Base-by-base conservation (phyloP, 148 eudicot species). In the Cornus kousa region DNA sequence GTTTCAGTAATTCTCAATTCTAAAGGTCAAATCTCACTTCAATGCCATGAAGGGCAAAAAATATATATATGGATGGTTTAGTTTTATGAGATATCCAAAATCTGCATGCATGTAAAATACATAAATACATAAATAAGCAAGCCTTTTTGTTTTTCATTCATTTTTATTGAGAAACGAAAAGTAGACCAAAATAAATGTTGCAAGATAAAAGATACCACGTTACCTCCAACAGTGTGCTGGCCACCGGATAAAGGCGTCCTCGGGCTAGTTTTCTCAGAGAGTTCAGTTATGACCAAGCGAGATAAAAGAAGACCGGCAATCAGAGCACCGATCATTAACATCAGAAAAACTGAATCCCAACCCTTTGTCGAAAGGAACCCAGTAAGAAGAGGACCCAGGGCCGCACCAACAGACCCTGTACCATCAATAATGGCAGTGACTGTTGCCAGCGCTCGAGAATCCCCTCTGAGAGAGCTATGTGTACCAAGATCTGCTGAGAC, bases 381-480 rank as follows among this genome's bases (percentile, higher is more conserved):
- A 8, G 99, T 96, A 46, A 96, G 79, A 76, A 96, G 89, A 11
- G 99, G 99, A 33, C 99, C 99, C 16, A 93, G 70, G 75, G 99
- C 97, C 20, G 99, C 99, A 75, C 99, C 99, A 22, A 91, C 85
- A 1, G 99, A 96, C 5, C 99, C 99, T 10, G 99, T 96, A 20
- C 99, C 99, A 74, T 96, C 99, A 78, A 96, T 96, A 72, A 96
- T 96, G 16, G 99, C 97, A n/a, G 99, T 96, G 74, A 96, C 99
- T 13, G 99, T 96, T 22, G 99, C 99, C 86, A 96, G 74, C 28
- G 99, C 99, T 69, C 99, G 88, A 71, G 98, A 92, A 81, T 96
- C 92, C 55, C 98, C 97, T 79, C 80, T 91, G 12, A 96, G 82
- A 70, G 98, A 93, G 71, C 95, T 90, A 70, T 93, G 99, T 60